A percentile compares a stretch with the other conserved stretches of the same genome.
Evolutionary conservation across 2,329 filamentous ascomycete species (phyloP).

Genomic region (Chalaropsis thielavioides): DNA sequence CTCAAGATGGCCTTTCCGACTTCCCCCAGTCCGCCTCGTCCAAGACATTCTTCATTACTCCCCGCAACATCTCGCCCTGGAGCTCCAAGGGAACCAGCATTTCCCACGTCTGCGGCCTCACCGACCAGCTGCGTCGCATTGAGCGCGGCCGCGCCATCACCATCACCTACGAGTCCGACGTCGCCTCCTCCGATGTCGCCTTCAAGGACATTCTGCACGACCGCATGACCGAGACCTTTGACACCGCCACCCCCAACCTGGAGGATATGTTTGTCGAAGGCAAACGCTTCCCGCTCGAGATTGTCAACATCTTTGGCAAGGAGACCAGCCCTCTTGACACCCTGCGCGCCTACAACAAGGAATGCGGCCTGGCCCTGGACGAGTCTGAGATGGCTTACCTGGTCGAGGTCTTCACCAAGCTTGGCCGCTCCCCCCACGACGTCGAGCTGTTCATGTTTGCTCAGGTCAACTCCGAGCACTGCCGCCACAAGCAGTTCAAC

Average conservation of each 20-base stretch:
- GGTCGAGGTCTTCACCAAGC: conserved; percentile 42
- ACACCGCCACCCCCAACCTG: conserved; percentile 51
- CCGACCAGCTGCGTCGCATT: conserved; percentile 55
- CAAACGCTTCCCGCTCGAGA: conserved; percentile 47
- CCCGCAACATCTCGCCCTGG: conserved; percentile 88
- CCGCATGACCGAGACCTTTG: conserved; percentile 85
- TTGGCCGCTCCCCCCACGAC: conserved; percentile 51
- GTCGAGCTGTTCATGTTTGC: conserved; percentile 99
- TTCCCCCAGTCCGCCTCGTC: conserved; percentile 15
- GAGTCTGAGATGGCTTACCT: conserved; percentile 84
- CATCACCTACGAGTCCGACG: conserved; percentile 40
- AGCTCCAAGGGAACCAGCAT: conserved; percentile 93
- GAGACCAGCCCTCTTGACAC: conserved; percentile 52
- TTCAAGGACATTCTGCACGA: conserved; percentile 68
- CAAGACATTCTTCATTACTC: conserved; percentile 49
- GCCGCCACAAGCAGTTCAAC: conserved; percentile 79
- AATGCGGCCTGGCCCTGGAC: conserved; percentile 75
- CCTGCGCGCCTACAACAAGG: conserved; percentile 69
- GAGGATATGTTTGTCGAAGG: conserved; percentile 64
- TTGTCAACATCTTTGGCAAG: conserved; percentile 58
- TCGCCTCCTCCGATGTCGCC: conserved; percentile 29
- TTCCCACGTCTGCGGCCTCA: conserved; percentile 76
- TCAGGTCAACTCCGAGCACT: conserved; percentile 97
- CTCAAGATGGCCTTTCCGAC: conserved; percentile 8
- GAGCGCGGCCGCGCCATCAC: conserved; percentile 74